These are phyloP conservation scores for Candida peoriensis DNA, from an alignment of 805 yeast genomes.

Conservation along the genomic window DNA sequence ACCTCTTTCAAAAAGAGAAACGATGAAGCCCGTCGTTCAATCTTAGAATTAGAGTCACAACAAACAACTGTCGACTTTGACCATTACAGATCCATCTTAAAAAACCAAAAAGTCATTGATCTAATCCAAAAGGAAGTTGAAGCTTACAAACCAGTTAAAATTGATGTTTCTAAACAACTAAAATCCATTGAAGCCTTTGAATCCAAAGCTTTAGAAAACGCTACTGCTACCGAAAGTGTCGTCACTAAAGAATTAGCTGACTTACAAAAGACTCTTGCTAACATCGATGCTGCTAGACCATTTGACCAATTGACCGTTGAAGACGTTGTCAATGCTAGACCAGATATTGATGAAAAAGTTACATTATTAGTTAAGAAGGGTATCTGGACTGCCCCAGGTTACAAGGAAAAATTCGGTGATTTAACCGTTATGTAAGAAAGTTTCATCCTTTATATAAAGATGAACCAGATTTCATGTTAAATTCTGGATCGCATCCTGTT, in stretches of 20 bases:
- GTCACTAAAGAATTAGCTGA: slow-evolving; percentile 83
- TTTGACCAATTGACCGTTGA: slow-evolving; percentile 95
- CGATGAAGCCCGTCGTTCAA: slow-evolving; percentile 90
- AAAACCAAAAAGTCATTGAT: slow-evolving; percentile 73
- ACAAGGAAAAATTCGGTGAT: slow-evolving; percentile 97
- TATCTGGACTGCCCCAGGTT: slow-evolving; percentile 97
- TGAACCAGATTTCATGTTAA: too few relatives aligned
- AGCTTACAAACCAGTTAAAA: slow-evolving; percentile 75
- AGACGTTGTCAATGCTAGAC: slow-evolving; percentile 92
- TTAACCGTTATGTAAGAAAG: slow-evolving; percentile 72
- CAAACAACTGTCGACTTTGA: slow-evolving; percentile 75
- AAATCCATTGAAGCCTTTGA: slow-evolving; percentile 91
- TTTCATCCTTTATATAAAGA: too few relatives aligned
- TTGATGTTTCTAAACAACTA: slow-evolving; percentile 84
- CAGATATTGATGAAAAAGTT: slow-evolving; percentile 96
- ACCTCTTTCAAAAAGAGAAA: slow-evolving; percentile 96
- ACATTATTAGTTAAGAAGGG: slow-evolving; percentile 92
- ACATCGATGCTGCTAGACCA: slow-evolving; percentile 96
- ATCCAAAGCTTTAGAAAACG: slow-evolving; percentile 92
- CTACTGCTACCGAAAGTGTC: slow-evolving; percentile 85
- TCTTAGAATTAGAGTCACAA: slow-evolving; percentile 66
- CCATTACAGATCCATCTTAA: slow-evolving; percentile 72
- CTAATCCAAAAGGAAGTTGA: slow-evolving; percentile 75
- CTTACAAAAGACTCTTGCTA: slow-evolving; percentile 81
- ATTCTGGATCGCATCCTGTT: too few relatives aligned